Conservation (phyloP, 192 early-diverging fungal species). For the Umbelopsis isabellina region DNA sequence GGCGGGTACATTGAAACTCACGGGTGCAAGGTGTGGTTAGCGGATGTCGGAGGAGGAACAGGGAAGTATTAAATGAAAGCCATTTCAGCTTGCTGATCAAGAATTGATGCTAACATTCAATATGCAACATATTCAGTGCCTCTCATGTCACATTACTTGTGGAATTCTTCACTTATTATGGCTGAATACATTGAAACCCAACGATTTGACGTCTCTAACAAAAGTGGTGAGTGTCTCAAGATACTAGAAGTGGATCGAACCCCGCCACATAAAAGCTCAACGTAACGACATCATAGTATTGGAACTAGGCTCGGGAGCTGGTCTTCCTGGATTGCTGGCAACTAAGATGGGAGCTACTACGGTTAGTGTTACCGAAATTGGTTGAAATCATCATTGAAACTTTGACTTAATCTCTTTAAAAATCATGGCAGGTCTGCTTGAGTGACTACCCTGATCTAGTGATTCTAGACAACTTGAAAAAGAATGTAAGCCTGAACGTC, state of each 20-base stretch:
- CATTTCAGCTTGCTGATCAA: neutral
- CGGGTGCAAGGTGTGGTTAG: constrained; percentile 3
- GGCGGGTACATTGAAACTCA: neutral
- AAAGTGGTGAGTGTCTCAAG: neutral
- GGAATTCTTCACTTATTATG: constrained; percentile 10
- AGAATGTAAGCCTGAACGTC: neutral
- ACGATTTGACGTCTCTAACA: neutral
- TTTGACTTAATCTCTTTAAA: neutral
- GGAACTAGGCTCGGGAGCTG: neutral
- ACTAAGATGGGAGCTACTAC: constrained; percentile 1
- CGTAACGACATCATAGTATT: neutral
- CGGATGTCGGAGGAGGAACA: neutral
- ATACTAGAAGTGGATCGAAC: too few relatives aligned
- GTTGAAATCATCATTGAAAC: too few relatives aligned
- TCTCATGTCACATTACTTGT: constrained; percentile 16
- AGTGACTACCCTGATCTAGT: constrained; percentile 14
- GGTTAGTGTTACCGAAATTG: too few relatives aligned
- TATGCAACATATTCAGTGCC: neutral
- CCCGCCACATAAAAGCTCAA: neutral
- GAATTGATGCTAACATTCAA: neutral
- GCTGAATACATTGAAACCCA: neutral
- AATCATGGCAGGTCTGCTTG: neutral
- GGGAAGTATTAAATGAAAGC: neutral
- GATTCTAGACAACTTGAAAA: neutral
- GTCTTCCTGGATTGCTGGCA: constrained; percentile 6